Evolutionary conservation across 1,284 basidiomycete species (phyloP), one percentile per base, ranked within the genome.

Genomic region (Limonomyces culmigenus): DNA sequence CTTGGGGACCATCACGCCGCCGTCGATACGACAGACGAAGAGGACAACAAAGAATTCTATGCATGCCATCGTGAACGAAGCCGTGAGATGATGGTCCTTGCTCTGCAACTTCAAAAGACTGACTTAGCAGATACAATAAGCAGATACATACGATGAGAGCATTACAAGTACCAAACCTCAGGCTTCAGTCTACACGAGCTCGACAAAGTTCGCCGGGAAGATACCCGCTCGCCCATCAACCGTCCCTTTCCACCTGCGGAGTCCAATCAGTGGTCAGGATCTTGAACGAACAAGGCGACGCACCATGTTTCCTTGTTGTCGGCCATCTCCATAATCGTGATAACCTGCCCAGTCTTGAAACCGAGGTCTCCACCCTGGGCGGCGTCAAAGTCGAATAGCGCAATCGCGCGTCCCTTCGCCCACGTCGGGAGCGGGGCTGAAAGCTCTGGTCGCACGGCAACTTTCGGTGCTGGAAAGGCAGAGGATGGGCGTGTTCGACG

Each of bases 261-360:
- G 19, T 4, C 18, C 13, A n/a, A 5, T 30, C n/a, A 18, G 25
- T 30, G n/a, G n/a, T n/a, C n/a, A 18, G 8, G 11, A 14, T 8
- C 8, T 11, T 5, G 11, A 13, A 15, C 34, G 14, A 35, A 4
- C 25, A n/a, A 6, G n/a, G 15, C 35, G 3, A 50, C 62, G 40
- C 46, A 79, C 86, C 86, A 91, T 43, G 87, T 79, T 49, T 87
- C 75, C 14, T 63, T 73, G 30, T 69, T 83, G 29, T 76, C 67
- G 41, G 74, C 87, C 57, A 72, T 81, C 50, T 79, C 65, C 14
- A 74, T 70, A 13, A 93, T 65, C 8, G 60, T 65, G 38, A 95
- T 77, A 13, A 91, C 67, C 43, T 92, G 77, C 1, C 86, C 86
- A 52, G 80, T 86, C n/a, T 59, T 64, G 51, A 95, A 84, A 1